Base-by-base conservation (phyloP, 75 land plant genomes). In the Chamaecyparis obtusa region DNA sequence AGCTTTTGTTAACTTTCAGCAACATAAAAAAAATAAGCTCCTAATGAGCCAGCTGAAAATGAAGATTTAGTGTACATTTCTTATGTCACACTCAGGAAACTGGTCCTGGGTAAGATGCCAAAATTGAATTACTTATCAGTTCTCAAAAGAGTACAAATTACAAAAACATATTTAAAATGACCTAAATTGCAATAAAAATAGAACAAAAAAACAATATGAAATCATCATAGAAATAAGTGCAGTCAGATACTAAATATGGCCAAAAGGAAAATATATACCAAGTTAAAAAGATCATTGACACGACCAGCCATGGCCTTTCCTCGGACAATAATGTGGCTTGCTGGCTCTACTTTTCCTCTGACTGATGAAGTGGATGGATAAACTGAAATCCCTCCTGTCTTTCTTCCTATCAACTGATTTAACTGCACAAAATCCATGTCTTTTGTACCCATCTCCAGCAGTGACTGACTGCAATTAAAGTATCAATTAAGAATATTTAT, bases 361-460 rank as follows among this genome's bases (percentile, higher is more conserved):
- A 94, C 79, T 51, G 99, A 91, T 56, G 99, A 97, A 41, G 95
- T 97, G 74, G 95, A 93, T 55, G 99, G 99, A 90, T 94, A 98
- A 60, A 98, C 95, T 83, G 99, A 96, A n/a, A 98, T 98, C 39
- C 99, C 99, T 88, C 99, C 99, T 33, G 99, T 97, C 86, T 98
- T 98, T 87, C 99, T 93, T 85, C 99, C 99, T 87, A 98, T 97
- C 37, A 98, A 89, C 92, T 97, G 99, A 87, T 95, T 98, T 60
- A 98, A 91, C 88, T 97, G 95, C 86, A 98, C 95, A 90, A 98
- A 98, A 85, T 94, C 96, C 95, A 97, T 89, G 84, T 98, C 97
- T 87, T 95, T 93, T 56, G 99, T 98, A n/a, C 99, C 99, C 99
- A 98, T 98, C 93, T 98, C 99, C 92, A 97, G 83, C 88, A 98